Evolutionary conservation across 495 filamentous ascomycete species (phyloP).

Genomic region (Podospora didyma): DNA sequence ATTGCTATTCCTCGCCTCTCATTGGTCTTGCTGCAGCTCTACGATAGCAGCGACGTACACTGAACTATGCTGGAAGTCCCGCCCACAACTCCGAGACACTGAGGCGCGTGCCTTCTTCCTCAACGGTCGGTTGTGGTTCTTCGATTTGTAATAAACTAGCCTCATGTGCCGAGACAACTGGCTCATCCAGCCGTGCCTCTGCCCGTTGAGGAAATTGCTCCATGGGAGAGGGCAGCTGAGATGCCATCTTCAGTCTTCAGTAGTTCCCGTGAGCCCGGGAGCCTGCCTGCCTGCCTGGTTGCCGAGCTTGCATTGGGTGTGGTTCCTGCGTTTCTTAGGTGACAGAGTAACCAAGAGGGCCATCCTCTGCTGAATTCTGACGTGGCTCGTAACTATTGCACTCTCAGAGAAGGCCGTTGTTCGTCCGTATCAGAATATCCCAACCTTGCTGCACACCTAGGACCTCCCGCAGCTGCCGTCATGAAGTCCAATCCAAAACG

Average conservation of each 20-base stretch:
- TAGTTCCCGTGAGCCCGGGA: neutral
- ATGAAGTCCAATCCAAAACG: neutral
- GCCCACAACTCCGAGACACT: conserved; percentile 6
- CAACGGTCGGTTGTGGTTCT: conserved; percentile 9
- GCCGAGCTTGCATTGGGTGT: too few relatives aligned
- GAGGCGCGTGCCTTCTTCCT: conserved; percentile 4
- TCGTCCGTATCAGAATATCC: neutral
- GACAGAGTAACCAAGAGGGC: neutral
- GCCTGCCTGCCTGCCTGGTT: neutral
- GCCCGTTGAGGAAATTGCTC: conserved; percentile 11
- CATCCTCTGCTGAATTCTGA: neutral
- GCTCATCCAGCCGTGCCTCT: neutral
- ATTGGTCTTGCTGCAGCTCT: conserved; percentile 7
- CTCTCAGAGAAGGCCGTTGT: neutral
- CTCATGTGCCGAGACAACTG: neutral
- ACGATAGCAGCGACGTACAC: too few relatives aligned
- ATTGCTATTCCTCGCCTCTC: neutral
- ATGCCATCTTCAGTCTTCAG: neutral
- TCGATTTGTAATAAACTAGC: neutral
- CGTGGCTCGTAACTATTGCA: neutral
- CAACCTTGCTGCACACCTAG: neutral
- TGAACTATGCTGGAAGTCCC: neutral
- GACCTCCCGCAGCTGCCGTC: neutral
- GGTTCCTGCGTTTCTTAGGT: too few relatives aligned
- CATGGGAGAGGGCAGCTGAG: conserved; percentile 8